Evolutionary conservation across 2,329 filamentous ascomycete species (phyloP).

Genomic region (Fusarium luffae): DNA sequence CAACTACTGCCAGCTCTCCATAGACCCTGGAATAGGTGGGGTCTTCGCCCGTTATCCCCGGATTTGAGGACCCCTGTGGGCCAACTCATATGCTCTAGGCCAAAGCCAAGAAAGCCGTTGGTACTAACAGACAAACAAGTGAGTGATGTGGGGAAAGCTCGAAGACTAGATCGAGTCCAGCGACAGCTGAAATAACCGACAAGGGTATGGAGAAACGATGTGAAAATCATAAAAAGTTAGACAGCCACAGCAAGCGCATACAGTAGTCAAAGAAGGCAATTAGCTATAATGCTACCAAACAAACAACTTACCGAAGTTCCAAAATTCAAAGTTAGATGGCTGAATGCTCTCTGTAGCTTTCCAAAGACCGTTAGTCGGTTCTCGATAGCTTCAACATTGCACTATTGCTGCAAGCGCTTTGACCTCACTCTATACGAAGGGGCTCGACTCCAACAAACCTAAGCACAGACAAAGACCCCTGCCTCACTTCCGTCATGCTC

Average conservation of each 20-base stretch:
- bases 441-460: background rate
- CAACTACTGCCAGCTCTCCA: rapidly evolving
- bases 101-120: background rate
- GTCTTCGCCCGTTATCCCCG: background rate
- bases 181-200: background rate
- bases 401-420: background rate
- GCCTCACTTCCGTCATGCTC: background rate
- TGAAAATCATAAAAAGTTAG: background rate
- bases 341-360: background rate
- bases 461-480: background rate
- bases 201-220: background rate
- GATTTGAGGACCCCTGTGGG: background rate
- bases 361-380: background rate
- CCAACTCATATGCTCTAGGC: background rate
- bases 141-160: background rate
- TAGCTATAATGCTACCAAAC: background rate
- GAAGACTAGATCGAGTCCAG: background rate
- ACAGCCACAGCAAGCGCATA: background rate
- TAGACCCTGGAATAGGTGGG: background rate
- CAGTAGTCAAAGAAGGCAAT: background rate
- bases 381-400: background rate
- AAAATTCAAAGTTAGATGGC: background rate
- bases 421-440: background rate
- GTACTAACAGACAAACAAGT: background rate
- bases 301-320: background rate